Conservation (phyloP, 2,329 filamentous ascomycete species). For the Scytalidium lignicola region DNA sequence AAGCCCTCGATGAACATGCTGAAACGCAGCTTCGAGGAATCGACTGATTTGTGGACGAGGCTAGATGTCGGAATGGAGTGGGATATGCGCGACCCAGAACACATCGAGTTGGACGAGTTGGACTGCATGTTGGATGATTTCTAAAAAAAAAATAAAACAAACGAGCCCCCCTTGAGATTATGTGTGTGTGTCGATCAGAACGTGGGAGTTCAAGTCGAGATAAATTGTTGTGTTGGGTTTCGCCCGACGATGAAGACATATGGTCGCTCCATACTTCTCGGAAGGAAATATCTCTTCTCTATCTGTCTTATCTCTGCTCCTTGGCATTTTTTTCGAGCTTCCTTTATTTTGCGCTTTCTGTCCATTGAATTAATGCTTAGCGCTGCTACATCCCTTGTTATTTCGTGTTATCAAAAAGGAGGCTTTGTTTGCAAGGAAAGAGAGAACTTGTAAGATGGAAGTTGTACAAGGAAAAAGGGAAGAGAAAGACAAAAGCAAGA, state of each 20-base stretch:
- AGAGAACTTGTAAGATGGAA: not conserved
- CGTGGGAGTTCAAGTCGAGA: no score
- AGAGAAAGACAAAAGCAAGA: not conserved
- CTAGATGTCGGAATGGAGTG: constrained; percentile 47
- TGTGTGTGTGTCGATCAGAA: not conserved
- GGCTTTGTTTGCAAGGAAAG: not conserved
- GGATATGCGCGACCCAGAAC: constrained; percentile 70
- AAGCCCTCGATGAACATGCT: constrained; percentile 35
- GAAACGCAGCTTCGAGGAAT: constrained; percentile 42
- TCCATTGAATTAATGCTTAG: not conserved
- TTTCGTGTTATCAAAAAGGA: not conserved
- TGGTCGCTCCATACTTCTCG: not conserved
- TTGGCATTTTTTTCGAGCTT: not conserved
- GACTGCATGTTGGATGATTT: constrained; percentile 77
- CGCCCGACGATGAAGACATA: not conserved
- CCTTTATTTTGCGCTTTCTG: not conserved
- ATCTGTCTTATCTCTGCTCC: not conserved
- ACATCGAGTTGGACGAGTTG: constrained; percentile 87
- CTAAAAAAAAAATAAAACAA: no score
- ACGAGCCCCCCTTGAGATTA: not conserved
- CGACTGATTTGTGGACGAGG: constrained; percentile 18
- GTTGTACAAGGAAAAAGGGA: not conserved
- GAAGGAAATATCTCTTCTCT: not conserved
- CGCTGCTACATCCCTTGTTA: not conserved
- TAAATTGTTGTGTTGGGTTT: no score